Percentiles rank a stretch among this genome's conserved stretches.
Conservation (phyloP, 176 grass and related monocot genomes). For the Raddia guianensis region DNA sequence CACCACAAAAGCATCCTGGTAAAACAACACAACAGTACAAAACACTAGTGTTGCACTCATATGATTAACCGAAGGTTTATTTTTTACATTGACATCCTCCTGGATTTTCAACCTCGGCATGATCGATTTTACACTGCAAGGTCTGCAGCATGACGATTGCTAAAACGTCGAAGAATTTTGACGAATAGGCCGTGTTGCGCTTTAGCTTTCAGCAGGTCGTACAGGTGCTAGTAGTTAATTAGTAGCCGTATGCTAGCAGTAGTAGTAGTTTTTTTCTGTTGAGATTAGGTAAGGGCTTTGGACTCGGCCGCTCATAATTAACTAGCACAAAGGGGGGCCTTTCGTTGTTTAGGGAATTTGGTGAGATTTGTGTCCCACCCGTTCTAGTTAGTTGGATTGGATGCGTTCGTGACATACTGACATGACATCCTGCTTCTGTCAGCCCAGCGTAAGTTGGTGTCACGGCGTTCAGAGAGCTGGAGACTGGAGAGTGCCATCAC, state of each 20-base stretch:
- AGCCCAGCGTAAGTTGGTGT: conserved; percentile 40
- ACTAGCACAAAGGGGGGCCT: conserved; percentile 12
- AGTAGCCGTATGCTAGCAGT: not conserved
- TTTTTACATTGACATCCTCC: not conserved
- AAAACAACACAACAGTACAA: not conserved
- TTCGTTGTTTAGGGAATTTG: conserved; percentile 47
- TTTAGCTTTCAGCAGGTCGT: not conserved
- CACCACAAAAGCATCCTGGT: not conserved
- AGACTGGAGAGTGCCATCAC: not conserved
- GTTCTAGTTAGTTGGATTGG: conserved; percentile 49
- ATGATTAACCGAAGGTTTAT: not conserved
- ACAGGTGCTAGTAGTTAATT: not conserved
- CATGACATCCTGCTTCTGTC: conserved; percentile 38
- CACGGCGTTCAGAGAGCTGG: not conserved
- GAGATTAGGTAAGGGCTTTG: conserved; percentile 38
- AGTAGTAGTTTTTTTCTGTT: conserved; percentile 35
- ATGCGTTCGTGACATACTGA: not conserved
- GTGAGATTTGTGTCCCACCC: conserved; percentile 49
- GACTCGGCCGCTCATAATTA: conserved; percentile 22
- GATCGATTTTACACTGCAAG: not conserved
- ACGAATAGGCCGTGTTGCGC: not conserved
- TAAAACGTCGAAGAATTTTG: conserved; percentile 7
- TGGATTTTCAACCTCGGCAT: conserved; percentile 27
- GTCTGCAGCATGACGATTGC: not conserved
- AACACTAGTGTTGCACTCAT: not conserved